Evolutionary conservation across 2,329 filamentous ascomycete genomes (phyloP).

Genomic region (Diplodia sapinea): DNA sequence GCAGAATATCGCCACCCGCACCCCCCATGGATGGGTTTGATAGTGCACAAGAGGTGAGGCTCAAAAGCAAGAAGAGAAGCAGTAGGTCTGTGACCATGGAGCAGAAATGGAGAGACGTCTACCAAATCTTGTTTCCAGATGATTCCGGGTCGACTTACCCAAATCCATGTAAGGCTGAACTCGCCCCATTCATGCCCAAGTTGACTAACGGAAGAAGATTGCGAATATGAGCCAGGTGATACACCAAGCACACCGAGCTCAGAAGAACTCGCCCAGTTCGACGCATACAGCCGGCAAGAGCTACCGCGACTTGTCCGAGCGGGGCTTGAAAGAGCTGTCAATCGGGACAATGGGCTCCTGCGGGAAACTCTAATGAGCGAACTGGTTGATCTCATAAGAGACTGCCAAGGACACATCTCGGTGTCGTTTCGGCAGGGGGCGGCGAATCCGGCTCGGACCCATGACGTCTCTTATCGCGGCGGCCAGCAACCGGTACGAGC

Average conservation of each 20-base stretch:
- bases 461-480: neutral
- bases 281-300: neutral
- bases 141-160: neutral
- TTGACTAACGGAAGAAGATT: neutral
- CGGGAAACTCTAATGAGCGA: neutral
- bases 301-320: neutral
- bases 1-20: neutral
- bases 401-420: neutral
- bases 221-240: neutral
- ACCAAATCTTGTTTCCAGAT: neutral
- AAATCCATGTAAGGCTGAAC: neutral
- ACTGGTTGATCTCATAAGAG: neutral
- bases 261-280: neutral
- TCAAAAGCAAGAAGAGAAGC: neutral
- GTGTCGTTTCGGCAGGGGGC: neutral
- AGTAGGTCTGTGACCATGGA: neutral
- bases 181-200: neutral
- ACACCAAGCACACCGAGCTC: neutral
- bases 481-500: neutral
- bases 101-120: neutral
- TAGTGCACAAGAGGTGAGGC: neutral
- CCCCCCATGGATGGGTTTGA: neutral
- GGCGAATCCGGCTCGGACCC: neutral
- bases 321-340: neutral
- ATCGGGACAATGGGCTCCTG: neutral